phyloP scores from a whole-genome alignment of 495 filamentous ascomycete species.

The Acidomyces sp. region DNA sequence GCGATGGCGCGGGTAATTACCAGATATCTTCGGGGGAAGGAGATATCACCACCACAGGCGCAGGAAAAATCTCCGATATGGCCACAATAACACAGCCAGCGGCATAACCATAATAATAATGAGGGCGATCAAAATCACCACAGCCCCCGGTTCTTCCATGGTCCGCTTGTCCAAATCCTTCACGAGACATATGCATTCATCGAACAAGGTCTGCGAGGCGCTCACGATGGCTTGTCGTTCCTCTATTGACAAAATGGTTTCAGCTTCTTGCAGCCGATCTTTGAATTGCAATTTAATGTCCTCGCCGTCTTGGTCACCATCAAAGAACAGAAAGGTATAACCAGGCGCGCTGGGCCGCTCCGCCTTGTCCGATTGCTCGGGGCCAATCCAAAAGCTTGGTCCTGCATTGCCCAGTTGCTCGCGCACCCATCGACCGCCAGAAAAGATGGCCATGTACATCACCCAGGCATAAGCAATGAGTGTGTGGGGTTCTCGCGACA shows the following conservation, averaged over 20 bases:
- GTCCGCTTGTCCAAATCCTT: neutral
- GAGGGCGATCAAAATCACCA: too few species aligned
- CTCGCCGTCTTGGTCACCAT: conserved; percentile 25
- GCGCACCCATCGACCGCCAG: conserved; percentile 43
- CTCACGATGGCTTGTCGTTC: conserved; percentile 37
- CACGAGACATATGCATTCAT: conserved; percentile 28
- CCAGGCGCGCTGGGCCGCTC: conserved; percentile 5
- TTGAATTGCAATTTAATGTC: conserved; percentile 34
- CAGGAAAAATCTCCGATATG: too few species aligned
- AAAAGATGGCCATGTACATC: conserved; percentile 47
- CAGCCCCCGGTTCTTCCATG: too few species aligned
- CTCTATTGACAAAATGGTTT: conserved; percentile 29
- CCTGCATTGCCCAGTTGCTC: conserved; percentile 32
- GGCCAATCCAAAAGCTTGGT: conserved; percentile 32
- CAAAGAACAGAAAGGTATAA: conserved; percentile 28
- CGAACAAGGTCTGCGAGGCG: conserved; percentile 36
- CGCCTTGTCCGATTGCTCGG: neutral
- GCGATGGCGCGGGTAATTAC: too few species aligned
- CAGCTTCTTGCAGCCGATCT: conserved; percentile 27
- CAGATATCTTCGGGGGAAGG: too few species aligned
- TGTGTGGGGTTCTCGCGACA: conserved; percentile 34
- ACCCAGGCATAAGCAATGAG: conserved; percentile 47
- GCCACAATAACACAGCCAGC: too few species aligned
- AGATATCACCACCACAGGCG: too few species aligned
- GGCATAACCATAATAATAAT: too few species aligned